These are phyloP conservation scores for Lolium multiflorum DNA, from an alignment of 176 grass and related monocot species.

Conservation along the genomic window DNA sequence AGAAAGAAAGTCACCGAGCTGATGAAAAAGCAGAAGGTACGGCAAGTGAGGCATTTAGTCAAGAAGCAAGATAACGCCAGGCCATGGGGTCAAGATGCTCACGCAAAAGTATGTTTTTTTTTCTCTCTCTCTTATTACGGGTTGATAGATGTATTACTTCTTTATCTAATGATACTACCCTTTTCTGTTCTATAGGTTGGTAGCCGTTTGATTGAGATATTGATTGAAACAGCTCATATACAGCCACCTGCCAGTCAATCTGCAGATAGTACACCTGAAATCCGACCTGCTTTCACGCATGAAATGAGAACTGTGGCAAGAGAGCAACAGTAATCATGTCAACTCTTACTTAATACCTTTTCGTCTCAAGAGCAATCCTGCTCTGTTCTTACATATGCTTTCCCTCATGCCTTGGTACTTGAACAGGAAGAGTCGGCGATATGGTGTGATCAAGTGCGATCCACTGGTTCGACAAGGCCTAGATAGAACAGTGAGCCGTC, in stretches of 20 bases:
- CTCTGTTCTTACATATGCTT: constrained; percentile 38
- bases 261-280: constrained; percentile 82
- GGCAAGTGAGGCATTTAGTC: constrained; percentile 69
- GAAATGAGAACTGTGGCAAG: constrained; percentile 54
- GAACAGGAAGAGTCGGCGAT: constrained; percentile 76
- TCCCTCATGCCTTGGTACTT: constrained; percentile 44
- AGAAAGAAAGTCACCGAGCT: constrained; percentile 89
- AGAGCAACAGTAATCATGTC: constrained; percentile 67
- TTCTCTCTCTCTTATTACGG: constrained; percentile 1
- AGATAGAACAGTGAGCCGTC: constrained; percentile 83
- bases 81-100: constrained; percentile 94
- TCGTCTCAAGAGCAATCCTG: constrained; percentile 18
- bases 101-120: constrained; percentile 70
- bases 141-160: constrained; percentile 3
- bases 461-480: constrained; percentile 86
- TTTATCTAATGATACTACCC: constrained; percentile 16
- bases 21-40: constrained; percentile 84
- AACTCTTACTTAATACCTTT: constrained; percentile 36
- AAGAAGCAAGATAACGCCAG: constrained; percentile 73
- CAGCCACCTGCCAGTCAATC: constrained; percentile 84
- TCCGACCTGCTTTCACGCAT: constrained; percentile 93
- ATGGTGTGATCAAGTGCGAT: constrained; percentile 95
- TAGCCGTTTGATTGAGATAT: constrained; percentile 91
- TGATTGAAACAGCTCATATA: constrained; percentile 92
- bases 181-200: constrained; percentile 72